These are phyloP conservation scores for Fusarium algeriense DNA, from an alignment of 2,329 filamentous ascomycete species.

Conservation along the genomic window DNA sequence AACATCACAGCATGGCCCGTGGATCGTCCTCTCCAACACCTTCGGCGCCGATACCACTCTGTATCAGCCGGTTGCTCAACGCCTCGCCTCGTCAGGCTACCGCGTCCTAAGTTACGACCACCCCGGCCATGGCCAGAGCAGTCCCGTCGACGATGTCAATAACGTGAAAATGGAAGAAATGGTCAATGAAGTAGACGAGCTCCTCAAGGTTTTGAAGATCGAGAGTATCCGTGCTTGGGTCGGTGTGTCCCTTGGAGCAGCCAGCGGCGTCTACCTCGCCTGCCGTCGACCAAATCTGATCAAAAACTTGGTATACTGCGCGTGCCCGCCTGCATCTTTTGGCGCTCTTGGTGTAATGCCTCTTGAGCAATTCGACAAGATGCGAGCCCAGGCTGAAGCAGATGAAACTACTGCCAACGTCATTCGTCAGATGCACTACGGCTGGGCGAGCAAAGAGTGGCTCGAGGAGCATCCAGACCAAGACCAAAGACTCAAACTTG, in stretches of 20 bases:
- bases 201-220: not conserved
- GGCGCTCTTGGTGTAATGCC: not conserved
- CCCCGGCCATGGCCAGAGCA: not conserved
- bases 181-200: not conserved
- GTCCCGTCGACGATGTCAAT: not conserved
- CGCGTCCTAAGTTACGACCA: constrained; percentile 13
- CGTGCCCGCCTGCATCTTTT: not conserved
- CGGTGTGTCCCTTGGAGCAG: constrained; percentile 11
- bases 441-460: constrained; percentile 20
- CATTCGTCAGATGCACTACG: constrained; percentile 12
- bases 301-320: not conserved
- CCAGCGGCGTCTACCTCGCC: not conserved
- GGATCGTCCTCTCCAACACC: constrained; percentile 3
- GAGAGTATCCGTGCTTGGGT: not conserved
- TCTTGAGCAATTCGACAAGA: not conserved
- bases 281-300: not conserved
- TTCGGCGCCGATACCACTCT: constrained; percentile 6
- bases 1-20: not conserved
- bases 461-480: not conserved
- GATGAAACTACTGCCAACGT: not conserved
- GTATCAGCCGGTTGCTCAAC: not conserved
- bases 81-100: not conserved
- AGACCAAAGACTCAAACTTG: not conserved
- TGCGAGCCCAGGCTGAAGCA: not conserved
- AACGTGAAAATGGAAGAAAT: not conserved